phyloP scores from a whole-genome alignment of 345 rosid species.

The Heritiera littoralis region DNA sequence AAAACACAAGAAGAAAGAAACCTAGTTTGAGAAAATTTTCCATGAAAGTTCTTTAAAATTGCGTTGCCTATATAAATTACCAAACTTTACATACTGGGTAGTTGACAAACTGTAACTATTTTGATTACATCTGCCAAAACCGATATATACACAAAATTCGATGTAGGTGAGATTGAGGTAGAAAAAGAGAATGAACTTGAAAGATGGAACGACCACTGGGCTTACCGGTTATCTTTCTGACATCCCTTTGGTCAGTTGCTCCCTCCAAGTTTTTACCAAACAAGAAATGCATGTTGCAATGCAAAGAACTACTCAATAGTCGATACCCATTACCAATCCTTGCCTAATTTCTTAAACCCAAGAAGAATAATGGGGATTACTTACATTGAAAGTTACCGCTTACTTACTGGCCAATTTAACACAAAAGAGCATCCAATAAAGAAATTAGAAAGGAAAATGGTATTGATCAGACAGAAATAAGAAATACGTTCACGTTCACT shows the following conservation, averaged over 20 bases:
- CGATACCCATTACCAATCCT: background rate
- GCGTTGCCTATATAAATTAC: too few species aligned
- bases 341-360: background rate
- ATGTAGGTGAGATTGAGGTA: background rate
- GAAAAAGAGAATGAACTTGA: constrained; percentile 47
- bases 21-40: background rate
- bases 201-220: constrained; percentile 80
- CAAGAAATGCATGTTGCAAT: constrained; percentile 72
- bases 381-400: constrained; percentile 48
- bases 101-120: background rate
- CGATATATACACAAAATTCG: background rate
- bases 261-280: constrained; percentile 88
- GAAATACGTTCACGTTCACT: too few species aligned
- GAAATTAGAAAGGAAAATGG: too few species aligned
- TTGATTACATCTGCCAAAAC: background rate
- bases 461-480: too few species aligned
- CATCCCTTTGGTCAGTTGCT: constrained; percentile 79
- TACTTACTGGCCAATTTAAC: too few species aligned
- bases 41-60: background rate
- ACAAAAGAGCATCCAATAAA: too few species aligned
- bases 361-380: constrained; percentile 21
- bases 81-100: background rate
- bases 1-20: constrained; percentile 4
- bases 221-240: constrained; percentile 66
- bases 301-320: background rate